phyloP scores from a whole-genome alignment of 768 basidiomycete species.

The Mycena venus region DNA sequence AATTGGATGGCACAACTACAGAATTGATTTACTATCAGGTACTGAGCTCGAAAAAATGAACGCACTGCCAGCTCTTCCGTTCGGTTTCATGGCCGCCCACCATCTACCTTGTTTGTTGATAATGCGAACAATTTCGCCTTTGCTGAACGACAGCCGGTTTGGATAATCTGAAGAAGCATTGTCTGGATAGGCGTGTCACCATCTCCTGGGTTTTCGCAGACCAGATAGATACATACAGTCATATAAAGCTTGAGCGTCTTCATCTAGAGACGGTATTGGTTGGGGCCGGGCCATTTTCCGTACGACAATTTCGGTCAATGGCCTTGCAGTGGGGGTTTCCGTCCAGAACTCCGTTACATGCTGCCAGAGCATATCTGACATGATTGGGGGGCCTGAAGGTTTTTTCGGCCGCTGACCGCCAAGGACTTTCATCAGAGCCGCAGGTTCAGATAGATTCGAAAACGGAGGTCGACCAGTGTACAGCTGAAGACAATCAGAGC shows the following conservation, averaged over 20 bases:
- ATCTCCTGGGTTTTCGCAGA: neutral
- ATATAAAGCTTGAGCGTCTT: neutral
- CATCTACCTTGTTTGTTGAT: neutral
- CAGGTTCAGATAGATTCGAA: neutral
- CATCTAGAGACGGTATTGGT: neutral
- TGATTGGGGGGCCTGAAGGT: neutral
- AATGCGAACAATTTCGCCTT: neutral
- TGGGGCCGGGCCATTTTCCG: neutral
- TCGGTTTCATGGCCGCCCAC: neutral
- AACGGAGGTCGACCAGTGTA: constrained; percentile 23
- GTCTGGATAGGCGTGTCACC: too few relatives aligned
- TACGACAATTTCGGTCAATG: neutral
- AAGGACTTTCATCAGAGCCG: constrained; percentile 11
- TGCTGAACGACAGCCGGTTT: neutral
- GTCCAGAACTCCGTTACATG: neutral
- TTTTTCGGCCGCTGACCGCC: constrained; percentile 6
- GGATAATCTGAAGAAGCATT: neutral
- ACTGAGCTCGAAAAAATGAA: neutral
- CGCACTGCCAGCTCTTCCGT: neutral
- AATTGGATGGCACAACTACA: neutral
- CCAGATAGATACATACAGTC: neutral
- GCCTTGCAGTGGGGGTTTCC: neutral
- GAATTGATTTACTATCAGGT: neutral
- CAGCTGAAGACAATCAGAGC: neutral
- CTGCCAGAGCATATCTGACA: constrained; percentile 9